Conservation (phyloP, 371 early-diverging fungal species). For the Haplosporangium sp. region DNA sequence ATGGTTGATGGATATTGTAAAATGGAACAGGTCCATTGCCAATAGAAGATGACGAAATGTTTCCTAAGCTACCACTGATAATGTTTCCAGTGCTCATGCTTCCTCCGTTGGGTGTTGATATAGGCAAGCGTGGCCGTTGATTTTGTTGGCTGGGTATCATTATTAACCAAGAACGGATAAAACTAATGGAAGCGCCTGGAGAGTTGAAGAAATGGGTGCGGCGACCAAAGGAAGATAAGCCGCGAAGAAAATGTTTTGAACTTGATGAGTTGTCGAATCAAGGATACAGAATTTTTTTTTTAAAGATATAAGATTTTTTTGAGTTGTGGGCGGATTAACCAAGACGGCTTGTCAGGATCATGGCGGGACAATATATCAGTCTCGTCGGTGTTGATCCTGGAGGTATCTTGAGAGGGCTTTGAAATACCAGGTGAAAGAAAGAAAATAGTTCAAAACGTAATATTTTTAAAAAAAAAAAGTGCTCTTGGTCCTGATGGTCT, state of each 20-base stretch:
- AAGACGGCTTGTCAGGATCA: slow-evolving; percentile 29
- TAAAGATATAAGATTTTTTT: not conserved
- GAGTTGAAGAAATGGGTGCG: not conserved
- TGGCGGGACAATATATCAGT: slow-evolving; percentile 19
- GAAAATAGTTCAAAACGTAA: not conserved
- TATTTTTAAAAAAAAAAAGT: not conserved
- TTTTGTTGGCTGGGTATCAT: slow-evolving; percentile 53
- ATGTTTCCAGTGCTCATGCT: slow-evolving; percentile 16
- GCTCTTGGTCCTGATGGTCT: slow-evolving; percentile 3
- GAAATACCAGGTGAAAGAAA: not conserved
- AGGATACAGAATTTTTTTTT: not conserved
- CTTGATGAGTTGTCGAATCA: not conserved
- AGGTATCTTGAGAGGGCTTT: not conserved
- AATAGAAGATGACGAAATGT: slow-evolving; percentile 1
- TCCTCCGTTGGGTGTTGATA: slow-evolving; percentile 16
- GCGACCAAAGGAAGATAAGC: not conserved
- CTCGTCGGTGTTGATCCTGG: slow-evolving; percentile 4
- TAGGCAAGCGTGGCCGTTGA: slow-evolving; percentile 36
- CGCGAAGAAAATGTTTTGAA: not conserved
- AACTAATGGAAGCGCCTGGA: not conserved
- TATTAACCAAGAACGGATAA: not conserved
- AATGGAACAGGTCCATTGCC: slow-evolving; percentile 19
- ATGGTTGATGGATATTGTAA: slow-evolving; percentile 52
- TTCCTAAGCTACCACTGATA: slow-evolving; percentile 8
- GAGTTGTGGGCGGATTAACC: slow-evolving; percentile 17